phyloP scores from a whole-genome alignment of 495 filamentous ascomycete species.

The Neurospora sp. region DNA sequence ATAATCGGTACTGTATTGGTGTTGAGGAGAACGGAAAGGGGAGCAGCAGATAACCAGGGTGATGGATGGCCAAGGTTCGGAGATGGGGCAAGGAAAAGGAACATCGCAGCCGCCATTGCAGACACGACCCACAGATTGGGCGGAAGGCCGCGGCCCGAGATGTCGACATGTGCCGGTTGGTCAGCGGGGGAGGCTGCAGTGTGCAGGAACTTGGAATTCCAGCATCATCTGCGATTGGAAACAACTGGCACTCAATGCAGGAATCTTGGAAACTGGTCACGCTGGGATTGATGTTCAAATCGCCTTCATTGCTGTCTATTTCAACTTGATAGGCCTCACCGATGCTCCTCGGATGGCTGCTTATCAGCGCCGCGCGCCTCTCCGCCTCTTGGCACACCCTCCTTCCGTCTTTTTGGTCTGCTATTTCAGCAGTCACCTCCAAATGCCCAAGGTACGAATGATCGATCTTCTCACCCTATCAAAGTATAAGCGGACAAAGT shows the following conservation, averaged over 20 bases:
- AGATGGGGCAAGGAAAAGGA: neutral
- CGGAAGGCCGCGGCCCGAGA: neutral
- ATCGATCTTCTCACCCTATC: neutral
- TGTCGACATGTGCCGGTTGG: neutral
- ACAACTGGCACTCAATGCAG: neutral
- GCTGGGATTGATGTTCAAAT: neutral
- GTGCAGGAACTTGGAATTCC: neutral
- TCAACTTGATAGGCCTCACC: neutral
- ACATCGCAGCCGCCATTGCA: neutral
- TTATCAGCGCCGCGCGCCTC: neutral
- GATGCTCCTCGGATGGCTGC: neutral
- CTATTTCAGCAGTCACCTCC: neutral
- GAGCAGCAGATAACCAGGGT: neutral
- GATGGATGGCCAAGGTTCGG: neutral
- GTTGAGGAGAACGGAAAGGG: neutral
- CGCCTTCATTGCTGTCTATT: neutral
- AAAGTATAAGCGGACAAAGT: neutral
- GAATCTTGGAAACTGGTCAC: neutral
- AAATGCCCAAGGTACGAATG: neutral
- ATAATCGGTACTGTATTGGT: neutral
- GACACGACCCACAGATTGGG: neutral
- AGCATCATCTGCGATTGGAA: neutral
- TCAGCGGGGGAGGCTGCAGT: neutral
- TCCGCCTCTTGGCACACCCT: neutral
- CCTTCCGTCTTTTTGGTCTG: neutral